Evolutionary conservation across 1,284 basidiomycete genomes (phyloP).

Genomic region (Calocybe gambosa): DNA sequence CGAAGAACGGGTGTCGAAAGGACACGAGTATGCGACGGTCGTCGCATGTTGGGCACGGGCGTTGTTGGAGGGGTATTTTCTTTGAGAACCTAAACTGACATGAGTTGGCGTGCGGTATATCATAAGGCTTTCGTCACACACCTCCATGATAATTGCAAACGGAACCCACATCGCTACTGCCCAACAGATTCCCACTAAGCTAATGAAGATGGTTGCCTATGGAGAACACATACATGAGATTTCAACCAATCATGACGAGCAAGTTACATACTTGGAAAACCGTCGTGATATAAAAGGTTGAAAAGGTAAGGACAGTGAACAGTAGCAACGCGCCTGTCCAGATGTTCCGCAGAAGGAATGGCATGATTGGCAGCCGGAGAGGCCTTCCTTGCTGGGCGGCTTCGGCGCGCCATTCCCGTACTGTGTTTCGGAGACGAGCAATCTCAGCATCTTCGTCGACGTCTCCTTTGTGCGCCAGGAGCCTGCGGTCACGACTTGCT

Average conservation of each 20-base stretch:
- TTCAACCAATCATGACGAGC: background rate
- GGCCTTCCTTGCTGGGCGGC: constrained; percentile 67
- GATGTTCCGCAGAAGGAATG: constrained; percentile 84
- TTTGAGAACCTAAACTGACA: constrained; percentile 62
- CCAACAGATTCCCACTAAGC: constrained; percentile 88
- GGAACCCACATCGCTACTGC: constrained; percentile 93
- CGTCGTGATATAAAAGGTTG: constrained; percentile 78
- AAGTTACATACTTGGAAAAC: constrained; percentile 52
- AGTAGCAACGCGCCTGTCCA: constrained; percentile 84
- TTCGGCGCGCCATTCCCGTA: constrained; percentile 80
- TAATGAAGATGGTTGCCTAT: constrained; percentile 76
- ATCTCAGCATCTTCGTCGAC: constrained; percentile 71
- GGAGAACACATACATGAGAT: background rate
- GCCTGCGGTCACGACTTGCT: constrained; percentile 69
- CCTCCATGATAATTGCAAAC: constrained; percentile 92
- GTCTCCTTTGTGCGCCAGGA: constrained; percentile 66
- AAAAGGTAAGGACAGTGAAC: constrained; percentile 72
- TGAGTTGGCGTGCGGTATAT: constrained; percentile 2
- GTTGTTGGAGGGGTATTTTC: constrained; percentile 47
- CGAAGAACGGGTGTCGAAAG: constrained; percentile 31
- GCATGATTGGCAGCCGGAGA: constrained; percentile 75
- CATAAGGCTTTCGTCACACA: constrained; percentile 22
- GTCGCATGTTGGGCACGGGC: constrained; percentile 18
- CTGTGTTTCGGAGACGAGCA: constrained; percentile 57
- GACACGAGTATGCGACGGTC: constrained; percentile 34